phyloP scores from a whole-genome alignment of 1,139 yeast species.

The Pneumocystis canis region DNA sequence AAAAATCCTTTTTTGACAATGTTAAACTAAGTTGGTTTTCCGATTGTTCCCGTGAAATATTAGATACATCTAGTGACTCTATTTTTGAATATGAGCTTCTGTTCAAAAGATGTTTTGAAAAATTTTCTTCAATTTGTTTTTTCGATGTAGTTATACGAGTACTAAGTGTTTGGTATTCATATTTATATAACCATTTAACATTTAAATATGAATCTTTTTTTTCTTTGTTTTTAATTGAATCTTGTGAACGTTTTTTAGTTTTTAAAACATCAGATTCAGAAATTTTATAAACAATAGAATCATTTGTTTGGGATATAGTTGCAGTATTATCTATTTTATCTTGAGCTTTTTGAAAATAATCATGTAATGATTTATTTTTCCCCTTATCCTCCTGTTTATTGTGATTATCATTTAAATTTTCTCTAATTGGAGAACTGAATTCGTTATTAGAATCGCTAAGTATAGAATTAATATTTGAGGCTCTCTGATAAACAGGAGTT shows the following conservation, averaged over 20 bases:
- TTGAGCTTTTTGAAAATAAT: background rate
- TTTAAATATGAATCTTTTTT: background rate
- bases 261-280: background rate
- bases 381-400: background rate
- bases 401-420: background rate
- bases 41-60: conserved; percentile 32
- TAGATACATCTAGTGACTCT: conserved; percentile 7
- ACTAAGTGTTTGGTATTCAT: background rate
- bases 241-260: background rate
- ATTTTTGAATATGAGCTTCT: background rate
- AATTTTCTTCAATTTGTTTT: background rate
- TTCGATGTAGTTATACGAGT: background rate
- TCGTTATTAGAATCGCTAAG: background rate
- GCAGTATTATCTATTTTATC: background rate
- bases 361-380: background rate
- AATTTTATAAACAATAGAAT: background rate
- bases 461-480: background rate
- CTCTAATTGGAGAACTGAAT: background rate
- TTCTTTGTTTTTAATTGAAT: background rate
- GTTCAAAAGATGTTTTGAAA: background rate
- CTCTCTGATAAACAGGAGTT: background rate
- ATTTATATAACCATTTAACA: background rate
- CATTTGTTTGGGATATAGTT: background rate
- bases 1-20: conserved; percentile 50
- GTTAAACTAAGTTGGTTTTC: conserved; percentile 40